These are phyloP conservation scores for Fusarium agapanthi DNA, from an alignment of 2,329 filamentous ascomycete genomes.

Conservation along the genomic window DNA sequence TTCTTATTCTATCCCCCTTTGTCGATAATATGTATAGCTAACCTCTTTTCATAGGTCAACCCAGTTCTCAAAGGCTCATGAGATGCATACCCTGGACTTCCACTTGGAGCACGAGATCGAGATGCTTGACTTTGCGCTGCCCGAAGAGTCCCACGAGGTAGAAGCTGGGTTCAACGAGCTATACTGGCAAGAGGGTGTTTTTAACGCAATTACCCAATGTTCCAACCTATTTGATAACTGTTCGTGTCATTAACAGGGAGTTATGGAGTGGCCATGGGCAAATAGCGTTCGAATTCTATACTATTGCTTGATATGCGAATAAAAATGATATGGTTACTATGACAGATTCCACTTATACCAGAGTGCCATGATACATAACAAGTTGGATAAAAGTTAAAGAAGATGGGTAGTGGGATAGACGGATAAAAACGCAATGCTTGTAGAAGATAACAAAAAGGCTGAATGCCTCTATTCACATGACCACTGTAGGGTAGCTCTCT, in stretches of 20 bases:
- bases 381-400: neutral
- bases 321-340: neutral
- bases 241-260: slow-evolving; percentile 6
- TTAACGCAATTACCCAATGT: slow-evolving; percentile 2
- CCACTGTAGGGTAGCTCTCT: slow-evolving; percentile 16
- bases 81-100: slow-evolving; percentile 7
- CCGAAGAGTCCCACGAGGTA: neutral
- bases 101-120: neutral
- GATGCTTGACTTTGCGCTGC: neutral
- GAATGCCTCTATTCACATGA: neutral
- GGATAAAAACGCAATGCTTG: neutral
- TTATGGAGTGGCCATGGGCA: accelerated
- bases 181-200: neutral
- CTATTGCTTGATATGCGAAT: neutral
- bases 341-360: neutral
- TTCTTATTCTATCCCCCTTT: neutral
- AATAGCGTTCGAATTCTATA: neutral
- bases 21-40: neutral
- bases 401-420: neutral
- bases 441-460: neutral
- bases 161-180: neutral
- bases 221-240: slow-evolving; percentile 17
- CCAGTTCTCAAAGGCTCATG: slow-evolving; percentile 23
- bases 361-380: neutral
- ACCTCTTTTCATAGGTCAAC: slow-evolving; percentile 21